A percentile compares a stretch with the other conserved stretches of the same genome.
Evolutionary conservation across 208 protist genomes (phyloP).

Genomic region (Lotmaria passim): DNA sequence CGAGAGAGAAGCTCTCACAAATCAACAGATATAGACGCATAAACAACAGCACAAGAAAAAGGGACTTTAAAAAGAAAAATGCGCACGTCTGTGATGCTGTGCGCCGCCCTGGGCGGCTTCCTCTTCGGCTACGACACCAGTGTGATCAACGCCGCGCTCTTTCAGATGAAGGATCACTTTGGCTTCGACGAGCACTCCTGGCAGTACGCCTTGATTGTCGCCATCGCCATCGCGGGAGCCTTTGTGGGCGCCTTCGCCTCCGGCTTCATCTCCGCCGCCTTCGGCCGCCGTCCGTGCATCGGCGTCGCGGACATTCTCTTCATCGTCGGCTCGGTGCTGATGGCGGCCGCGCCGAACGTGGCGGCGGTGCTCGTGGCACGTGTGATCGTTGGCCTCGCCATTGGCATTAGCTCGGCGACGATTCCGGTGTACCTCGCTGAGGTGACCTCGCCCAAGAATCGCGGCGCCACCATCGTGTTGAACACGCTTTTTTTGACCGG

Average conservation of each 20-base stretch:
- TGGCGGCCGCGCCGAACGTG: constrained; percentile 74
- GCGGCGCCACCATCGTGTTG: constrained; percentile 87
- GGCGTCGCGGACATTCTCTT: constrained; percentile 81
- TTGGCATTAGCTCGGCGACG: constrained; percentile 89
- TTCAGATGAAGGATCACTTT: constrained; percentile 93
- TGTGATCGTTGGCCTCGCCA: constrained; percentile 83
- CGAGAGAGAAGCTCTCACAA: too few relatives aligned
- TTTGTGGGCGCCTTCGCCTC: constrained; percentile 83
- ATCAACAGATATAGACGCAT: background rate
- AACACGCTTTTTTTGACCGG: constrained; percentile 91
- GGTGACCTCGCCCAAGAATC: constrained; percentile 70
- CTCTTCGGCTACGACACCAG: constrained; percentile 95
- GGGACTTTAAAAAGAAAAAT: constrained; percentile 27
- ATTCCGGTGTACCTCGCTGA: constrained; percentile 93
- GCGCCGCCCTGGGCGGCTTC: constrained; percentile 89
- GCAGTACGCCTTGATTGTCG: constrained; percentile 85
- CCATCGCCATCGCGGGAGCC: constrained; percentile 82
- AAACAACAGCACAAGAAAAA: background rate
- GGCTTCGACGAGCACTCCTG: constrained; percentile 79
- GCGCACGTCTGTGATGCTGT: constrained; percentile 70
- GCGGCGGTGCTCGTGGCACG: constrained; percentile 77
- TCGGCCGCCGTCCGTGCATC: constrained; percentile 79
- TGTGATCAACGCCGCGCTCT: constrained; percentile 90
- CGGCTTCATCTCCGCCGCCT: constrained; percentile 73
- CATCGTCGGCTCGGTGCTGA: constrained; percentile 76